A percentile compares a stretch with the other conserved stretches of the same genome.
Evolutionary conservation across 495 filamentous ascomycete species (phyloP).

Genomic region (Tuber borchii): DNA sequence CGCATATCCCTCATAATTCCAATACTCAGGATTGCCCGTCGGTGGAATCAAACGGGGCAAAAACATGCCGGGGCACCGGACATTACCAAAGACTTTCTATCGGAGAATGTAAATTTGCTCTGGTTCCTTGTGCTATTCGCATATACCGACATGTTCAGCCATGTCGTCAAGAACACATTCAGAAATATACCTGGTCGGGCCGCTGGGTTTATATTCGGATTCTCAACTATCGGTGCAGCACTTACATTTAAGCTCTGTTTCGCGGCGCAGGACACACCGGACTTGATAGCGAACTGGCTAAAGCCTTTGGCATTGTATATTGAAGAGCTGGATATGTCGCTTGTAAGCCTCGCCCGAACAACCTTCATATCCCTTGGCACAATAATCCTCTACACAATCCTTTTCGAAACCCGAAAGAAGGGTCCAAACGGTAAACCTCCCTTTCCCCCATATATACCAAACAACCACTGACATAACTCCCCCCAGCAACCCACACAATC

Average conservation of each 20-base stretch:
- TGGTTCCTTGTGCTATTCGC: conserved; percentile 69
- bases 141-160: conserved; percentile 53
- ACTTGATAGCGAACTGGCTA: conserved; percentile 53
- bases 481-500: conserved; percentile 14
- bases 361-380: conserved; percentile 52
- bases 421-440: conserved; percentile 33
- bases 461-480: conserved; percentile 12
- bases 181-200: conserved; percentile 28
- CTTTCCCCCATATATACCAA: background rate
- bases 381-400: conserved; percentile 44
- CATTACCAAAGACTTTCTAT: conserved; percentile 64
- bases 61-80: conserved; percentile 85
- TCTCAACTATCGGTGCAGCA: conserved; percentile 55
- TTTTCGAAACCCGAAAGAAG: conserved; percentile 24
- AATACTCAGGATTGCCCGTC: conserved; percentile 49
- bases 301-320: conserved; percentile 45
- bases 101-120: conserved; percentile 55
- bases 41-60: conserved; percentile 96
- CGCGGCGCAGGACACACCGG: conserved; percentile 68
- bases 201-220: conserved; percentile 75
- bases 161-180: conserved; percentile 41
- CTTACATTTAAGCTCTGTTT: conserved; percentile 38
- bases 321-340: conserved; percentile 42
- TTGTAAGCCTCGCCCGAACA: conserved; percentile 51
- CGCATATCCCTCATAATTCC: conserved; percentile 41